These are phyloP conservation scores for Citrus unshiu DNA, from an alignment of 345 rosid genomes.

Conservation along the genomic window DNA sequence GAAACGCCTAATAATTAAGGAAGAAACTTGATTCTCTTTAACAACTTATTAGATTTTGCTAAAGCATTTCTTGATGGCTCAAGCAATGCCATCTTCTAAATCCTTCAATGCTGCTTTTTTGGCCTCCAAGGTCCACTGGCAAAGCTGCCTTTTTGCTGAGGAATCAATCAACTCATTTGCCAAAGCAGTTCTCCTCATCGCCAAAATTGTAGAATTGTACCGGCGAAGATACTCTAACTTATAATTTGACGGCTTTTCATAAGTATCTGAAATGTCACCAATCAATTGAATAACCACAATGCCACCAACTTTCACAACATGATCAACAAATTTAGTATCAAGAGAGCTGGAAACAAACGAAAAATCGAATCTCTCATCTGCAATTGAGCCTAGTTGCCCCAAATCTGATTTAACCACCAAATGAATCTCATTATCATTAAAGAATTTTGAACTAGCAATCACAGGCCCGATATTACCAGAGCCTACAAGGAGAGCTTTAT, in stretches of 20 bases:
- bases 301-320: conserved; percentile 54
- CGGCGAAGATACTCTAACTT: conserved; percentile 43
- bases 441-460: conserved; percentile 19
- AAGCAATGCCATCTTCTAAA: conserved; percentile 69
- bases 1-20: conserved; percentile 68
- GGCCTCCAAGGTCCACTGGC: conserved; percentile 30
- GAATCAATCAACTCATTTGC: neutral
- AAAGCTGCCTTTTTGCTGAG: conserved; percentile 25
- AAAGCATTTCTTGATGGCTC: conserved; percentile 81
- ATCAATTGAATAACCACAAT: conserved; percentile 37
- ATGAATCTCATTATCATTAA: conserved; percentile 28
- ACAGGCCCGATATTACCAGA: conserved; percentile 19
- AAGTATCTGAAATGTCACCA: conserved; percentile 8
- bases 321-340: conserved; percentile 30
- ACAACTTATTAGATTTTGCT: conserved; percentile 48
- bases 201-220: conserved; percentile 36
- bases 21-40: conserved; percentile 53
- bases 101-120: conserved; percentile 54
- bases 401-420: conserved; percentile 29
- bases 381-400: conserved; percentile 11
- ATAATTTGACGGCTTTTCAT: conserved; percentile 44
- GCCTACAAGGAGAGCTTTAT: conserved; percentile 39
- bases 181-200: conserved; percentile 44
- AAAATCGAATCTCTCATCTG: conserved; percentile 38
- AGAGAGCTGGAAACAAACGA: conserved; percentile 28